These are phyloP conservation scores for Eucalyptus curtisii DNA, from an alignment of 345 rosid species.

Conservation along the genomic window DNA sequence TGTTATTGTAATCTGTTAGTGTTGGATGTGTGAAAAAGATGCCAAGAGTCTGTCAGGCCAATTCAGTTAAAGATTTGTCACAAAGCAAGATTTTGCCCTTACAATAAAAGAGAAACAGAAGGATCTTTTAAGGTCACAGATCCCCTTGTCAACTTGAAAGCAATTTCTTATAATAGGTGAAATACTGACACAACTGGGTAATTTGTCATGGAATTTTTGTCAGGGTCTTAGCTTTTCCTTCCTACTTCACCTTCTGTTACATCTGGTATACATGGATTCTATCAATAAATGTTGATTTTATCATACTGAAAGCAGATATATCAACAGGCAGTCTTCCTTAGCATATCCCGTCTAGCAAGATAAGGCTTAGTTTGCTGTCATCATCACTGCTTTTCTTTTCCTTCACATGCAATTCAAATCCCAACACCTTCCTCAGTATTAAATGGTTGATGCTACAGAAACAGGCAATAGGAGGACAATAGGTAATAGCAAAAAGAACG, in stretches of 20 bases:
- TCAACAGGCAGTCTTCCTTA: background rate
- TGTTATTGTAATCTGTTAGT: background rate
- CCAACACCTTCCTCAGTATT: background rate
- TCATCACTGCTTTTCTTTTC: background rate
- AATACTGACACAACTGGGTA: background rate
- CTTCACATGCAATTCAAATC: background rate
- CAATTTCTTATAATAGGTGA: background rate
- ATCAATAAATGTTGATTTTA: background rate
- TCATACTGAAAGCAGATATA: background rate
- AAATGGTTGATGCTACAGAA: background rate
- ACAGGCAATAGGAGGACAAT: background rate
- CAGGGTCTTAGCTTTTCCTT: background rate
- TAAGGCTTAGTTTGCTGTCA: background rate
- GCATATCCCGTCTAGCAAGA: background rate
- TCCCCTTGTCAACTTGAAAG: background rate
- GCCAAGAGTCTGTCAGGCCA: background rate
- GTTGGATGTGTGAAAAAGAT: background rate
- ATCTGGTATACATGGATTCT: background rate
- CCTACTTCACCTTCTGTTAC: background rate
- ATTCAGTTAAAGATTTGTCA: background rate
- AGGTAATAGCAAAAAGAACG: background rate
- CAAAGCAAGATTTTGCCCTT: background rate
- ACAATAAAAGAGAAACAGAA: background rate
- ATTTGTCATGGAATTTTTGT: background rate
- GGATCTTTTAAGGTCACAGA: background rate